Evolutionary conservation across 2,329 filamentous ascomycete species (phyloP), one percentile per base, ranked within the genome.

Genomic region (Endothia cerciana): DNA sequence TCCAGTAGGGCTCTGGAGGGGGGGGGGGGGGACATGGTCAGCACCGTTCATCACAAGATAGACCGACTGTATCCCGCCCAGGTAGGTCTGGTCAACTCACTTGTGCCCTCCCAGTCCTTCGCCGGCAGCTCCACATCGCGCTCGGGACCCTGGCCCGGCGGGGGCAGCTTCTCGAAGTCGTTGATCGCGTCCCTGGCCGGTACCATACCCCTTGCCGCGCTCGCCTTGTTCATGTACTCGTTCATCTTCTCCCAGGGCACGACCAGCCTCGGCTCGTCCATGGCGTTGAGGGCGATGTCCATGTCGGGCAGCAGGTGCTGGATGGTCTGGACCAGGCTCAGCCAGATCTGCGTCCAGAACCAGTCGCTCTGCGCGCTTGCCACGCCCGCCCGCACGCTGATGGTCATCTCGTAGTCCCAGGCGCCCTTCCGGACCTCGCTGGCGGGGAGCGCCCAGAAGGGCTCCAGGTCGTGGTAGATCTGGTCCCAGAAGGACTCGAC

Each of bases 181-280:
- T 74, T 76, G 8, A 82, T 73, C 30, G 85, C 80, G 1, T 83
- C 77, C 6, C 79, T 79, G 5, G 80, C 76, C 0, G 79, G 74
- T 19, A 75, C 73, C 55, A 88, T 77, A 19, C 74, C 75, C 55
- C 81, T 77, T 10, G 79, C 82, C 68, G 81, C 77, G 62, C 80
- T 78, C 41, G 87, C 87, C 65, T 81, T 80, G 56, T 78, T 74
- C 76, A 91, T 81, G 64, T 84, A 82, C 0, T 74, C 74, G 33
- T 85, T 77, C 60, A 91, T 83, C 6, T 87, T 82, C 72, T 91
- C 87, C 82, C 84, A 89, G 3, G 87, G 83, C 2, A 86, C 85
- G 15, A 90, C 82, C 10, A 91, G 72, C 33, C 88, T 81, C 47
- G 88, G 88, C 72, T 91, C 88, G 70, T 91, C 89, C 82, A 90